Evolutionary conservation across 805 yeast species (phyloP), one percentile per base, ranked within the genome.

Genomic region (Lachancea meyersii): DNA sequence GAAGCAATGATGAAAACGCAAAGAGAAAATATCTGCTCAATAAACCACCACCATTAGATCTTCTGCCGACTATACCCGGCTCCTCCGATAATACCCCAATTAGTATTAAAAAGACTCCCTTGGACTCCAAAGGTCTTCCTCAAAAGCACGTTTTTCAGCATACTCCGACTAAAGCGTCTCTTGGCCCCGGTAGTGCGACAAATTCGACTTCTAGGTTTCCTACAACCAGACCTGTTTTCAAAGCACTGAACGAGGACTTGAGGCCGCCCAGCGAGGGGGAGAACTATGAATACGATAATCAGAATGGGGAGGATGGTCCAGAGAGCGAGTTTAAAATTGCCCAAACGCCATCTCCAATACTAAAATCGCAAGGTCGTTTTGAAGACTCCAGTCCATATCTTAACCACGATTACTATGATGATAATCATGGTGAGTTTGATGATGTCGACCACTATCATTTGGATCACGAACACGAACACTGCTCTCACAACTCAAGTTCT

Each of bases 281-380:
- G 36, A 20, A 22, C 14, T 37, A 32, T 10, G 28, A 42, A 7
- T 14, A 38, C 20, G 34, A 40, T 20, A 41, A 35, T 36, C 31
- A 8, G 20, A 17, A 44, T 21, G 44, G 30, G 20, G 37, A 9
- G 17, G 53, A 59, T 7, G 61, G 60, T 9, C 58, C 60, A 9
- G 72, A 64, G 26, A 61, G 61, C 31, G 62, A 64, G 41, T 59
- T 57, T 31, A 60, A 51, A 8, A 60, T 65, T 5, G 64, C 65
- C 34, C 66, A 67, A 35, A 63, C 70, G 1, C 69, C 67, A 20
- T 75, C 78, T 0, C 77, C 79, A 38, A 67, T 68, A 16, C 59
- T 71, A 16, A 54, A 45, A 38, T 63, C 70, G 0, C 70, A 67
- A 43, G 63, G 63, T 4, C 46, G 42, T 22, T 63, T 61, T 41